Percentiles rank a stretch among this genome's conserved stretches.
These are phyloP conservation scores for Lagerstroemia speciosa DNA, from an alignment of 345 rosid genomes.

Conservation along the genomic window DNA sequence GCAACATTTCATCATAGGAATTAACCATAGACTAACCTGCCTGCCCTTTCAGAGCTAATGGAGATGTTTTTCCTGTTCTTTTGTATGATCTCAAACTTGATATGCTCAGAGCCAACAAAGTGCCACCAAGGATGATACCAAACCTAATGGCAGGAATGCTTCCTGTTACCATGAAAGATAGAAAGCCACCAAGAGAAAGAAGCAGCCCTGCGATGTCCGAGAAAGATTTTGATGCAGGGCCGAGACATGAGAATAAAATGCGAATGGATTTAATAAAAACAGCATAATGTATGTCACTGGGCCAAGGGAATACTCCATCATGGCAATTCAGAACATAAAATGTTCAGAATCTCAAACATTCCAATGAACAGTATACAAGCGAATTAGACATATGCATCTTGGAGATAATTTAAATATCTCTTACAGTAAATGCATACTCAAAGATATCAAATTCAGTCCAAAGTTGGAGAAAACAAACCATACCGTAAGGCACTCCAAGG, in stretches of 20 bases:
- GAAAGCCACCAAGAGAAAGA: slow-evolving; percentile 66
- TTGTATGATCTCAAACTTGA: slow-evolving; percentile 55
- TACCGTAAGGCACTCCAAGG: slow-evolving; percentile 97
- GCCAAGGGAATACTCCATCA: background rate
- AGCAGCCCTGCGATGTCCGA: slow-evolving; percentile 45
- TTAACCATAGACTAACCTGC: slow-evolving; percentile 50
- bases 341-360: background rate
- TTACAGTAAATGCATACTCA: background rate
- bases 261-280: background rate
- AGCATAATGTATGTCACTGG: no score
- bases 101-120: slow-evolving; percentile 66
- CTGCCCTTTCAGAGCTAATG: slow-evolving; percentile 65
- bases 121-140: slow-evolving; percentile 83
- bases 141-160: slow-evolving; percentile 84
- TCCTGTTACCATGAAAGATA: slow-evolving; percentile 79
- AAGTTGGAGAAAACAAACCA: background rate
- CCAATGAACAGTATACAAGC: background rate
- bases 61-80: slow-evolving; percentile 30
- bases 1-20: background rate
- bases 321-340: background rate
- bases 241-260: background rate
- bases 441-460: background rate
- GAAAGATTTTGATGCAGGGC: no score
- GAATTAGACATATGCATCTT: background rate
- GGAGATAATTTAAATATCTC: background rate